Percentiles rank a stretch among this genome's conserved stretches.
These are phyloP conservation scores for Xylariaceae sp. DNA, from an alignment of 2,329 filamentous ascomycete genomes.

Conservation along the genomic window DNA sequence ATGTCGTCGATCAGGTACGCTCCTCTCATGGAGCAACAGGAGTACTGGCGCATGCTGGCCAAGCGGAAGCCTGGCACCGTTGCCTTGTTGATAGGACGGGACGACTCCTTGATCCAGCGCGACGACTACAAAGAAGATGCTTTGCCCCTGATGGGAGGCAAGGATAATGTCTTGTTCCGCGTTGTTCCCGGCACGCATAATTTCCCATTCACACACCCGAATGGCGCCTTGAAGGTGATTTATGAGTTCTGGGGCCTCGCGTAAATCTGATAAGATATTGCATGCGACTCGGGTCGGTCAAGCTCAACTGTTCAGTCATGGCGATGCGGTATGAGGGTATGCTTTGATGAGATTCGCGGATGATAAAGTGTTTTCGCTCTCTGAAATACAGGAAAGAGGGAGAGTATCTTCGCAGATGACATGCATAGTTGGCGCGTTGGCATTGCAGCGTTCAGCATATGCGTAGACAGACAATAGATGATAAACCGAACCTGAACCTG, in stretches of 20 bases:
- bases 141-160: slow-evolving; percentile 47
- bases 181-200: slow-evolving; percentile 53
- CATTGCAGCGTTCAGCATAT: background rate
- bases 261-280: slow-evolving; percentile 3
- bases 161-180: slow-evolving; percentile 45
- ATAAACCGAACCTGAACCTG: background rate
- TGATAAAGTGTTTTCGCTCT: background rate
- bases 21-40: slow-evolving; percentile 49
- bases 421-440: background rate
- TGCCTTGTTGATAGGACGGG: slow-evolving; percentile 46
- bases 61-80: slow-evolving; percentile 40
- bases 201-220: slow-evolving; percentile 54
- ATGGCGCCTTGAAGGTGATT: slow-evolving; percentile 41
- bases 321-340: background rate
- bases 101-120: slow-evolving; percentile 50
- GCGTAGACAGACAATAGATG: background rate
- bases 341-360: background rate
- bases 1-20: slow-evolving; percentile 52
- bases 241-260: slow-evolving; percentile 43
- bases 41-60: slow-evolving; percentile 45
- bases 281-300: background rate
- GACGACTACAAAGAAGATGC: slow-evolving; percentile 46
- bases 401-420: background rate
- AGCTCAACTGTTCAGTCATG: background rate
- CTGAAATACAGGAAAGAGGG: background rate